phyloP scores from a whole-genome alignment of 495 filamentous ascomycete genomes.

The Wilcoxina mikolae region DNA sequence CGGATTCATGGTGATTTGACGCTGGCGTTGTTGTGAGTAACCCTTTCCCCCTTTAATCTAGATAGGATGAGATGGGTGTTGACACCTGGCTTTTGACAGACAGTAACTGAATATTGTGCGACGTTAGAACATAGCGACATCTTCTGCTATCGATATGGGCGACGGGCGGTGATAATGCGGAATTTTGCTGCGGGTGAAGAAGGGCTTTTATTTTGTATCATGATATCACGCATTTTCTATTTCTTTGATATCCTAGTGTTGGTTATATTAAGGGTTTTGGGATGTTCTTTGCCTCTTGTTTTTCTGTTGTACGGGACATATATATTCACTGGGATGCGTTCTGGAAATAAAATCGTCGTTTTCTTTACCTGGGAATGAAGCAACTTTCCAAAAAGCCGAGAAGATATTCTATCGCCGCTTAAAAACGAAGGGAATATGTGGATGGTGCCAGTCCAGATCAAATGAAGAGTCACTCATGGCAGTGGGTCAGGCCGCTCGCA shows the following conservation, averaged over 20 bases:
- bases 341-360: too few relatives aligned
- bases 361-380: too few relatives aligned
- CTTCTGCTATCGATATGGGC: too few relatives aligned
- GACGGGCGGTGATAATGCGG: neutral
- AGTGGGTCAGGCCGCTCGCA: too few relatives aligned
- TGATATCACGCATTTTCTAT: neutral
- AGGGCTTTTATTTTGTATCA: neutral
- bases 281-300: too few relatives aligned
- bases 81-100: neutral
- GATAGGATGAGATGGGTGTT: conserved; percentile 4
- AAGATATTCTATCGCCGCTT: too few relatives aligned
- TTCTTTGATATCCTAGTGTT: neutral
- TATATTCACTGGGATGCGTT: too few relatives aligned
- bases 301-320: too few relatives aligned
- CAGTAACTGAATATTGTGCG: conserved; percentile 6
- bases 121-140: conserved; percentile 7
- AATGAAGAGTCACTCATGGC: too few relatives aligned
- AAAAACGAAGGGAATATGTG: too few relatives aligned
- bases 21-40: conserved; percentile 64
- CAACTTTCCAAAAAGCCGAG: too few relatives aligned
- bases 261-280: neutral
- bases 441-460: too few relatives aligned
- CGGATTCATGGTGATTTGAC: conserved; percentile 87
- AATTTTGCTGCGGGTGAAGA: neutral
- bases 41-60: neutral